A percentile compares a stretch with the other conserved stretches of the same genome.
phyloP scores from a whole-genome alignment of 176 grass and related monocot species.

The Tuctoria greenei region DNA sequence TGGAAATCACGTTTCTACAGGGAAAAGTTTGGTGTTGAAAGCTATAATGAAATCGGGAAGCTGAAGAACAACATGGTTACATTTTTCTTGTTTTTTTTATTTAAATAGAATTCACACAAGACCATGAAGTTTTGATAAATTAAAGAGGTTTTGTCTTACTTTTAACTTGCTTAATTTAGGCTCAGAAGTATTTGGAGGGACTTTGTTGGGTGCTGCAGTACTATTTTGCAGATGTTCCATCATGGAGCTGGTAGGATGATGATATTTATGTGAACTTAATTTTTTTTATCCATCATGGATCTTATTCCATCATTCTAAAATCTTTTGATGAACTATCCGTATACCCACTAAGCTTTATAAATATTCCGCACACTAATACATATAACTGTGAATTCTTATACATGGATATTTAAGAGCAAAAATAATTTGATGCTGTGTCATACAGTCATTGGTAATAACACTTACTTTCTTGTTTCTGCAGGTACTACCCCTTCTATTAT shows the following conservation, averaged over 20 bases:
- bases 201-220: slow-evolving; percentile 64
- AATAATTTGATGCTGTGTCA: neutral
- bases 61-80: slow-evolving; percentile 44
- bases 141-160: neutral
- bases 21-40: slow-evolving; percentile 48
- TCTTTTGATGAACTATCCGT: neutral
- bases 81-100: slow-evolving; percentile 30
- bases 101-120: slow-evolving; percentile 4
- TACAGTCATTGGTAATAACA: neutral
- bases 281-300: slow-evolving; percentile 24
- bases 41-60: slow-evolving; percentile 37
- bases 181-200: slow-evolving; percentile 62
- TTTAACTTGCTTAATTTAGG: slow-evolving; percentile 40
- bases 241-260: slow-evolving; percentile 63
- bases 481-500: slow-evolving; percentile 62
- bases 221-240: slow-evolving; percentile 54
- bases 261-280: neutral
- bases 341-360: neutral
- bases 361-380: neutral
- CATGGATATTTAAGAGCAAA: neutral
- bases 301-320: too few relatives aligned
- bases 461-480: slow-evolving; percentile 2
- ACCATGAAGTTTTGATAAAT: neutral
- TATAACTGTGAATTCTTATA: slow-evolving; percentile 5
- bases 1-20: slow-evolving; percentile 64